Base-by-base conservation (phyloP, 768 basidiomycete species). In the Xerocomus spinulosus region DNA sequence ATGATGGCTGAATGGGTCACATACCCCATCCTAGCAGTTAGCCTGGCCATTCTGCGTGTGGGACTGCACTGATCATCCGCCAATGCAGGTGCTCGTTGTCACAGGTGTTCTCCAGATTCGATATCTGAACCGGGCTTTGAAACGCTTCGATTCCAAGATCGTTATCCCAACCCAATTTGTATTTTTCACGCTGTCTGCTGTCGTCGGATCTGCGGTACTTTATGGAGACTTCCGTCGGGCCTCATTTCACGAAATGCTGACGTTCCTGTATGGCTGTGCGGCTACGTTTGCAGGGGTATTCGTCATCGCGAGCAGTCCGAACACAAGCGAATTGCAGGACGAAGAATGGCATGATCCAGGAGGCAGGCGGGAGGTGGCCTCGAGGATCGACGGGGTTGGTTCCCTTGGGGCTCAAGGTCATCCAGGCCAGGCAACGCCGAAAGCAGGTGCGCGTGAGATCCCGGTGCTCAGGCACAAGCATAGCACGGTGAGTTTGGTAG, bases 121-220 rank as follows among this genome's bases (percentile, higher is more conserved):
- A 55, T 92, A 91, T 61, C 75, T 90, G 43, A 91, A 91, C 57
- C 74, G 90, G 48, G 93, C 94, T 7, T 66, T 97, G 38, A 94
- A 91, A 83, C 80, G 83, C 18, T 98, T 97, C 64, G 92, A 96
- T 61, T 84, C 88, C 67, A 95, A 96, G 71, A 87, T 85, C 44
- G 94, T 97, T 21, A 91, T 98, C 53, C 95, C 94, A 5, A 85
- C 84, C 13, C 94, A 97, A 73, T 98, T 96, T 64, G 92, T 95
- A 25, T 76, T 92, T 47, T 98, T 98, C 72, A 94, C 90, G 21
- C 74, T 98, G 29, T 92, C 90, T 5, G 92, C 91, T 5, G 94
- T 99, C 56, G 72, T 89, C 46, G 95, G 94, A 23, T 94, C 92
- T 4, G 92, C 90, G 2, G 84, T 99, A 14, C 77, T 99, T 2